Percentiles rank a stretch among this genome's conserved stretches.
phyloP scores from a whole-genome alignment of 345 rosid genomes.

The Orychophragmus violaceus region DNA sequence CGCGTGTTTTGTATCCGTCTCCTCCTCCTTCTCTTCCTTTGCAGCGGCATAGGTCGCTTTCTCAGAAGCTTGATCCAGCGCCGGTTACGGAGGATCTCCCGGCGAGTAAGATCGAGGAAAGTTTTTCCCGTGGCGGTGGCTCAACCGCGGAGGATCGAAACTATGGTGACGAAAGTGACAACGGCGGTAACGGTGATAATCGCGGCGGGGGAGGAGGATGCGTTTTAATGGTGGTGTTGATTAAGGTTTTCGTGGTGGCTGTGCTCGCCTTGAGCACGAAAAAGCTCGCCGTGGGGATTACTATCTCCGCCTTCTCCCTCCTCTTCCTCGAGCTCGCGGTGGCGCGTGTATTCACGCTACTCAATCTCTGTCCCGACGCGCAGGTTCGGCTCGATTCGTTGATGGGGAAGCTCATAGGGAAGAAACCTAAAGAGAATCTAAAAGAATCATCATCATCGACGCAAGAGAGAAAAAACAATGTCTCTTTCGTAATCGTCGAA shows the following conservation, averaged over 20 bases:
- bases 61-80: constrained; percentile 3
- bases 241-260: constrained; percentile 43
- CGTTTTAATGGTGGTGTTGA: constrained; percentile 26
- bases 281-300: constrained; percentile 48
- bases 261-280: constrained; percentile 52
- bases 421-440: neutral
- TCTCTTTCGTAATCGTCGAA: neutral
- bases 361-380: constrained; percentile 26
- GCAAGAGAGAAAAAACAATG: neutral
- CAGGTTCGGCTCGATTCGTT: constrained; percentile 2
- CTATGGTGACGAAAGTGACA: neutral
- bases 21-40: constrained; percentile 8
- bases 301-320: constrained; percentile 54
- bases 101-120: constrained; percentile 7
- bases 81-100: neutral
- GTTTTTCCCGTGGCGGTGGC: neutral
- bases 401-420: constrained; percentile 10
- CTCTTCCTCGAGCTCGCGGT: constrained; percentile 44
- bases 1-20: neutral
- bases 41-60: constrained; percentile 4
- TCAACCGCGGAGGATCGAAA: neutral
- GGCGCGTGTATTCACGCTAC: constrained; percentile 25
- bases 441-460: neutral
- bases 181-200: neutral
- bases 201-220: constrained; percentile 12